Base-by-base conservation (phyloP, 2,329 filamentous ascomycete species). In the Diatrype stigma region DNA sequence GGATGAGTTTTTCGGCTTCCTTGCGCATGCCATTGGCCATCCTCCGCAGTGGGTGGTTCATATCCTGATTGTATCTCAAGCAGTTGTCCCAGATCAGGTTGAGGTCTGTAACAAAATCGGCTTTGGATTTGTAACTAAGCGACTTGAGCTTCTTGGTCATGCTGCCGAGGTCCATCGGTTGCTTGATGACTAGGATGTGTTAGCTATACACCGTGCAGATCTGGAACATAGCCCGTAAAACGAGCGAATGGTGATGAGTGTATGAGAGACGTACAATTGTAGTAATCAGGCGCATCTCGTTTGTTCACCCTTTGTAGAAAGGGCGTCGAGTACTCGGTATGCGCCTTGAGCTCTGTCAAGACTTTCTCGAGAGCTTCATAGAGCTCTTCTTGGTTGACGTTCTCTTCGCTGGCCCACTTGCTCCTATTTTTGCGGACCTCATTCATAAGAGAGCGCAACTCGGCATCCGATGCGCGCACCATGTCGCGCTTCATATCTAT, bases 381-480 rank as follows among this genome's bases (percentile, higher is more conserved):
- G 6, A 99, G 79, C 70, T 99, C 94, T 70, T 99, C 94, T 70
- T 99, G 94, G 53, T 94, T 93, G 55, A 99, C 87, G 60, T 95
- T 94, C 61, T 99, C 94, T 70, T 97, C 94, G 67, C 89, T 97
- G 3, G 94, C 93, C 94, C 94, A 99, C 73, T 99, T 99, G 71
- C 93, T 97, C 63, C 94, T 81, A 62, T 97, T 97, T 70, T 97
- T 99, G 57, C 94, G 84, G 17, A 99, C 94, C 70, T 99, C 94
- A 62, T 94, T 96, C 81, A 99, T 96, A 52, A 99, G 75, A 46
- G 87, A 90, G 53, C 94, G 85, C 53, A 99, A 77, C 66, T 99
- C 93, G 22, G 91, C 88, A 73, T 99, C 94, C 1, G 92, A 96
- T 17, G 94, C 93, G 67, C 86, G 84, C 48, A 99, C 93, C 73